Base-by-base conservation (phyloP, 2,329 filamentous ascomycete species). In the Didymella arachidicola region DNA sequence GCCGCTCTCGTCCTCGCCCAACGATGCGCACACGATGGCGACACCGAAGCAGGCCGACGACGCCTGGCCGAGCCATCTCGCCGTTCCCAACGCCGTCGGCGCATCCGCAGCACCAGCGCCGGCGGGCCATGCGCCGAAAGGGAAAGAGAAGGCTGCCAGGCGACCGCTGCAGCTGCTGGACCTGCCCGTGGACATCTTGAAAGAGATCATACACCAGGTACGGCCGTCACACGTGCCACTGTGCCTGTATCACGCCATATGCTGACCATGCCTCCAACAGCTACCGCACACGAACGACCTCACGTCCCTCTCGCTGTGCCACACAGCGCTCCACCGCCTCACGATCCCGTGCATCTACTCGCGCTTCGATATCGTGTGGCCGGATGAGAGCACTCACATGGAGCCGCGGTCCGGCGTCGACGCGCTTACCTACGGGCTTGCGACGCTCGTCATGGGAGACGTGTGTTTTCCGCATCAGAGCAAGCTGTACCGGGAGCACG, bases 361-460 rank as follows among this genome's bases (percentile, higher is more conserved):
- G 18, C 86, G 90, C 60, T 95, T 95, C 77, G 91, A 95, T 72
- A 95, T 95, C 63, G 89, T 94, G 41, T 95, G 92, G 92, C 91
- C 91, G 0, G 91, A 94, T 70, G 86, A 86, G 30, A 84, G 85
- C 62, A 81, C 84, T 7, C 82, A 86, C 8, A 81, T 84, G 2
- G 86, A 90, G 66, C 87, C 89, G 53, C 83, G 88, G 42, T 87
- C 87, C 39, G 89, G 89, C 57, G 91, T 95, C 29, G 91, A 95
- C 79, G 91, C 91, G 38, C 84, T 95, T 44, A 93, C 91, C 0
- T 94, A 92, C 72, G 91, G 92, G 6, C 81, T 95, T 19, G 87
- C 91, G 12, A 95, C 92, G 0, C 80, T 95, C 57, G 90, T 91
- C 57, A 89, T 92, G 79, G 89, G 89, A 8, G 83, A 87, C 60